Conservation (phyloP, 352 stramenopile species). For the Pythium rishiriense region DNA sequence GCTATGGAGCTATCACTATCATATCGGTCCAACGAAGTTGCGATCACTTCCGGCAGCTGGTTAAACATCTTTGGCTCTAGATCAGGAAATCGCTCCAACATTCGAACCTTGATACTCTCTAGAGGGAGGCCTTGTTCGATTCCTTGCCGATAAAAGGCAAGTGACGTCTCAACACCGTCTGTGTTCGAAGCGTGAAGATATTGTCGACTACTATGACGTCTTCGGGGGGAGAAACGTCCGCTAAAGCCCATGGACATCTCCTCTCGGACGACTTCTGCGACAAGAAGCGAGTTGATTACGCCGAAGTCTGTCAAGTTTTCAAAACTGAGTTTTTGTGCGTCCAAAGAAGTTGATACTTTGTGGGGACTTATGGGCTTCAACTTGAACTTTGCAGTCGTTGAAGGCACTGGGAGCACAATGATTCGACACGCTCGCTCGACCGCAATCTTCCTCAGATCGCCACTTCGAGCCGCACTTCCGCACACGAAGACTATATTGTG, state of each 20-base stretch:
- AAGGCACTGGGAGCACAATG: slow-evolving; percentile 20
- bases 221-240: slow-evolving; percentile 15
- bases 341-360: not conserved
- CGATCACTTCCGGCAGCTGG: slow-evolving; percentile 36
- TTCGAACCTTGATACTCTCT: slow-evolving; percentile 57
- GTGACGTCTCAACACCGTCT: slow-evolving; percentile 9
- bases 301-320: slow-evolving; percentile 32
- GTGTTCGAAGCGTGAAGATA: slow-evolving; percentile 3
- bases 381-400: slow-evolving; percentile 15
- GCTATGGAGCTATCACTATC: slow-evolving; percentile 24
- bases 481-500: slow-evolving; percentile 30
- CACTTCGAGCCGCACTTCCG: slow-evolving; percentile 16
- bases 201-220: slow-evolving; percentile 29
- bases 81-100: slow-evolving; percentile 53
- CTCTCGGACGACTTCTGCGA: slow-evolving; percentile 25
- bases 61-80: slow-evolving; percentile 49
- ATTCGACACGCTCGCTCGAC: slow-evolving; percentile 25
- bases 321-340: slow-evolving; percentile 10
- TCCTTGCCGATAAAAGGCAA: slow-evolving; percentile 38
- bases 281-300: slow-evolving; percentile 33
- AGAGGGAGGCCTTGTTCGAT: slow-evolving; percentile 51
- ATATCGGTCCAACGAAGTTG: slow-evolving; percentile 37
- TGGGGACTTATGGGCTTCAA: slow-evolving; percentile 7
- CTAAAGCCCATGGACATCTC: slow-evolving; percentile 6
- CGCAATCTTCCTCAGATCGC: slow-evolving; percentile 22